Base-by-base conservation (phyloP, 1,284 basidiomycete genomes). In the Ceratobasidium sp. region DNA sequence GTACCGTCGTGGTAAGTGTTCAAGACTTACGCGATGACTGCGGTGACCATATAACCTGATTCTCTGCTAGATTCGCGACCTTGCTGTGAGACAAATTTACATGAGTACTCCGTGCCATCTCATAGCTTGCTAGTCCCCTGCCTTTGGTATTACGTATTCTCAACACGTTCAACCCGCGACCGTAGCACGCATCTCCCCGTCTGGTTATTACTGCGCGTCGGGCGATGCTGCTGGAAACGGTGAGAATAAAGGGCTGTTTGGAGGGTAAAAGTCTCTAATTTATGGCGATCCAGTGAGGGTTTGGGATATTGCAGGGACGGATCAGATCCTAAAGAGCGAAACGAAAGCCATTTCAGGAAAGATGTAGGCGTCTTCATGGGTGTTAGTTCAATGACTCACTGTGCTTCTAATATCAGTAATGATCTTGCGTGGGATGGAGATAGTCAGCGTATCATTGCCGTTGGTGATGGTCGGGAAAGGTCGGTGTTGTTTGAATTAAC, bases 351-450 rank as follows among this genome's bases (percentile, higher is more conserved):
- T 99, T 59, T 90, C 92, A 0, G 96, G 96, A 2, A 89, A 89
- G 77, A 90, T 99, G 93, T 94, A 83, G 79, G 90, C 85, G n/a
- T 55, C 23, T 60, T 44, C 48, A 60, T 64, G 46, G 65, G n/a
- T 33, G 16, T 59, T 27, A 18, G 1, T 65, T 69, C 48, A n/a
- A 23, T 16, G n/a, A 16, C 35, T 77, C 16, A 30, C 14, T 35
- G 33, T 38, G 10, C 18, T 16, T 48, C 33, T 44, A 1, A 18
- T 8, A 60, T 71, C 23, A 94, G 94, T 82, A 97, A 96, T 82
- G 98, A 99, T 85, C 89, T 99, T 5, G 93, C 93, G 27, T 99
- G 97, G 96, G 98, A 99, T 83, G 94, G 94, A 3, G 98, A 99
- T 84, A 95, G 94, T 82, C 98, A 99, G 85, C 90, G 98, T 18